A percentile compares a stretch with the other conserved stretches of the same genome.
Evolutionary conservation across 1,139 yeast genomes (phyloP).

Genomic region (Zygoascus sp.): DNA sequence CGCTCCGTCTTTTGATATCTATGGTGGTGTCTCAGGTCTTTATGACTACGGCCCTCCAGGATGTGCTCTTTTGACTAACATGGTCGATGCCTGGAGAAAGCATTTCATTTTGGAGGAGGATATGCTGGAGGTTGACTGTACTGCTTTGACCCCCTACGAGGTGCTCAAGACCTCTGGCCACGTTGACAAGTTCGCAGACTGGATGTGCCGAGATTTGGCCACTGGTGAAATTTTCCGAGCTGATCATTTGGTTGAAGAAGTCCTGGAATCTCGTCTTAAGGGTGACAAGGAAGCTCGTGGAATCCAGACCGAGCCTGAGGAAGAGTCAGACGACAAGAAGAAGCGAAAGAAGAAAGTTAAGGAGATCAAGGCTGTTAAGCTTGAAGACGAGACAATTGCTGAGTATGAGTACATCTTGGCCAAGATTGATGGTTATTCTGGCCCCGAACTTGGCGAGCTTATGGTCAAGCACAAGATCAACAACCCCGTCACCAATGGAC

Average conservation of each 20-base stretch:
- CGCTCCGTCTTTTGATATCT: constrained; percentile 95
- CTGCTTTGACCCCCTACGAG: constrained; percentile 96
- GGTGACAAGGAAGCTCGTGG: constrained; percentile 98
- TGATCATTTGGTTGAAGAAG: constrained; percentile 97
- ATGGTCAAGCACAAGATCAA: constrained; percentile 75
- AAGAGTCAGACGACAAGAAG: constrained; percentile 60
- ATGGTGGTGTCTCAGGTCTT: constrained; percentile 97
- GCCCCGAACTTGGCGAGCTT: constrained; percentile 84
- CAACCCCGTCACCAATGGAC: constrained; percentile 87
- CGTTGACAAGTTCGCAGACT: constrained; percentile 97
- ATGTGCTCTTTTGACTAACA: constrained; percentile 94
- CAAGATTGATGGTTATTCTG: constrained; percentile 87
- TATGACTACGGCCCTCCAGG: constrained; percentile 99
- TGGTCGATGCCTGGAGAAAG: constrained; percentile 93
- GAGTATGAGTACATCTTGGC: constrained; percentile 88
- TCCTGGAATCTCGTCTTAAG: constrained; percentile 87
- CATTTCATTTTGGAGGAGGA: constrained; percentile 97
- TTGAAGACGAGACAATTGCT: constrained; percentile 69
- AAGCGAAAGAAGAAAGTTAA: constrained; percentile 84
- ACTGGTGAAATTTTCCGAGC: constrained; percentile 99
- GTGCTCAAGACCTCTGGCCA: constrained; percentile 98
- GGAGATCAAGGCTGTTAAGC: constrained; percentile 88
- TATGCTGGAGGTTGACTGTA: constrained; percentile 97
- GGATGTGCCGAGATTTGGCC: constrained; percentile 96
- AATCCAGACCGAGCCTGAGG: constrained; percentile 47